Percentiles rank a stretch among this genome's conserved stretches.
These are phyloP conservation scores for Diaporthe capsici DNA, from an alignment of 2,329 filamentous ascomycete genomes.

Conservation along the genomic window DNA sequence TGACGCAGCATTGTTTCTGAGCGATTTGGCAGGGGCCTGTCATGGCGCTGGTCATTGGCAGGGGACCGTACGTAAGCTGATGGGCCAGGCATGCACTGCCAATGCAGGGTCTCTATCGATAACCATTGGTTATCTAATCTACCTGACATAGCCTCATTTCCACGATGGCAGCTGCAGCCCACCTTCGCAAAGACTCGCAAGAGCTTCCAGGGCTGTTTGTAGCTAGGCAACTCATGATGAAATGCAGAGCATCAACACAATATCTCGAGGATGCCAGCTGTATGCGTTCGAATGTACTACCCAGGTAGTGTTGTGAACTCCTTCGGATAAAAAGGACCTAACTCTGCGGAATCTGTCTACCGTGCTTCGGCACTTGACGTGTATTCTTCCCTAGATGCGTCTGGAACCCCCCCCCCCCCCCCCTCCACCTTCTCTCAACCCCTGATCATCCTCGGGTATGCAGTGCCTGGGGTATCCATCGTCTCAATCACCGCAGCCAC, in stretches of 20 bases:
- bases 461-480: not conserved
- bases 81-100: not conserved
- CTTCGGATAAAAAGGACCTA: not conserved
- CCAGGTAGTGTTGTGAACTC: not conserved
- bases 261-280: not conserved
- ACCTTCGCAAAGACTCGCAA: no score
- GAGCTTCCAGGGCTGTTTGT: no score
- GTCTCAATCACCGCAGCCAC: not conserved
- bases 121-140: not conserved
- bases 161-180: no score
- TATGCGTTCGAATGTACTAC: not conserved
- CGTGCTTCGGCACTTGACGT: not conserved
- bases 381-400: no score
- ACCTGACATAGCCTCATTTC: not conserved
- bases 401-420: no score
- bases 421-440: not conserved
- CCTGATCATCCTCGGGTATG: not conserved
- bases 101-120: not conserved
- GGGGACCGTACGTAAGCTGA: not conserved
- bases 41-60: not conserved
- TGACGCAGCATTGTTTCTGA: constrained; percentile 29
- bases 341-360: not conserved
- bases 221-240: not conserved
- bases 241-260: not conserved
- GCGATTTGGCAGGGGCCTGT: not conserved